These are phyloP conservation scores for Crataegus laevigata DNA, from an alignment of 306 rosid genomes.

Conservation along the genomic window DNA sequence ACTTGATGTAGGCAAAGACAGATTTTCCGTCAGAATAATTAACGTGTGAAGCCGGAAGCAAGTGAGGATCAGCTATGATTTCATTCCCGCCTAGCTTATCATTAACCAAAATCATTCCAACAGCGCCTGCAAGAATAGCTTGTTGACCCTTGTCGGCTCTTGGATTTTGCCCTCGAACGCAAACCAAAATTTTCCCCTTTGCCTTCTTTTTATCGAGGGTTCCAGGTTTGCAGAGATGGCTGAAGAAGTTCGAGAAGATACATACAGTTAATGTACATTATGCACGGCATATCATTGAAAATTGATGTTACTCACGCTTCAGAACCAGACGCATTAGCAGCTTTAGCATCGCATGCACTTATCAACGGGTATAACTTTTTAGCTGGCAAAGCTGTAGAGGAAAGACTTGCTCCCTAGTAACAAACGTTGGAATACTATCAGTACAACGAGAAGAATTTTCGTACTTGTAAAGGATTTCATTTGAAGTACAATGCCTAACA, in stretches of 20 bases:
- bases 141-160: conserved; percentile 28
- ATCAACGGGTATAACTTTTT: conserved; percentile 41
- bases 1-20: conserved; percentile 18
- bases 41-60: conserved; percentile 45
- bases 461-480: too few relatives aligned
- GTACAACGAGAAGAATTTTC: too few relatives aligned
- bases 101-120: conserved; percentile 62
- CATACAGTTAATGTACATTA: neutral
- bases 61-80: conserved; percentile 31
- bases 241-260: conserved; percentile 3
- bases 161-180: conserved; percentile 23
- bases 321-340: neutral
- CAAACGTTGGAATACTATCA: too few relatives aligned
- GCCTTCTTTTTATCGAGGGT: conserved; percentile 47
- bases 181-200: conserved; percentile 57
- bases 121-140: conserved; percentile 41
- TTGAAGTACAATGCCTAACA: neutral
- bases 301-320: conserved; percentile 33
- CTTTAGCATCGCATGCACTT: conserved; percentile 25
- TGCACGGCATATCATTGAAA: neutral
- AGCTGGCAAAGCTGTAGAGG: conserved; percentile 22
- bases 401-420: conserved; percentile 58
- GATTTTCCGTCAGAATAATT: conserved; percentile 24
- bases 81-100: neutral
- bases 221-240: conserved; percentile 24